These are phyloP conservation scores for Botrytis deweyae DNA, from an alignment of 2,329 filamentous ascomycete species.

Conservation along the genomic window DNA sequence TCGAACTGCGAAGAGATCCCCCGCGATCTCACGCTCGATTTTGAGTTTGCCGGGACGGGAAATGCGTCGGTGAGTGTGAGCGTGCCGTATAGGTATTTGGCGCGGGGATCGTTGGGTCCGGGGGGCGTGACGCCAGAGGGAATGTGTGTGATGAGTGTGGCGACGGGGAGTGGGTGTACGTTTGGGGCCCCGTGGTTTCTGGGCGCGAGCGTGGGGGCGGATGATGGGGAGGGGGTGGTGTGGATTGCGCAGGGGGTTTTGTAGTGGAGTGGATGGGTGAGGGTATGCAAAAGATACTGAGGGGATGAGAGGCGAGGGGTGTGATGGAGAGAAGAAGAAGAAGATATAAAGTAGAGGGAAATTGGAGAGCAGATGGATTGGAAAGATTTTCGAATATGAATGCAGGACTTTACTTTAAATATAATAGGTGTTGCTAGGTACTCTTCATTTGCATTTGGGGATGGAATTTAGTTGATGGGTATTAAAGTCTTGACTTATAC, in stretches of 20 bases:
- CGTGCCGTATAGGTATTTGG: slow-evolving; percentile 5
- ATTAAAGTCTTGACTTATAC: not conserved
- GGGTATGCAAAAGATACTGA: no score
- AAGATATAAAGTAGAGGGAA: not conserved
- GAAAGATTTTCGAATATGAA: not conserved
- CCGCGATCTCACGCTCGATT: not conserved
- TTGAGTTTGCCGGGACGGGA: not conserved
- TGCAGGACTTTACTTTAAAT: not conserved
- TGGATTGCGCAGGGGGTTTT: slow-evolving; percentile 11
- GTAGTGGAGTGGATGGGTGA: not conserved
- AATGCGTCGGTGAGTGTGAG: not conserved
- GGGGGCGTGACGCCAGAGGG: not conserved
- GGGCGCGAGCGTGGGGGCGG: not conserved
- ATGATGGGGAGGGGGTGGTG: slow-evolving; percentile 7
- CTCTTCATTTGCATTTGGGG: not conserved
- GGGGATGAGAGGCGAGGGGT: not conserved
- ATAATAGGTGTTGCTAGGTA: not conserved
- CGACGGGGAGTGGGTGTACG: not conserved
- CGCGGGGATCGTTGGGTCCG: not conserved
- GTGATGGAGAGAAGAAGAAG: not conserved
- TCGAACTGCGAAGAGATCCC: not conserved
- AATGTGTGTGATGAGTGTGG: not conserved
- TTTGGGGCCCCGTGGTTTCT: slow-evolving; percentile 18
- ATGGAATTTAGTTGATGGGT: not conserved
- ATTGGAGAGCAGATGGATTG: not conserved